Conservation (phyloP, 177 flowering plant species). For the Vitis hybrid region DNA sequence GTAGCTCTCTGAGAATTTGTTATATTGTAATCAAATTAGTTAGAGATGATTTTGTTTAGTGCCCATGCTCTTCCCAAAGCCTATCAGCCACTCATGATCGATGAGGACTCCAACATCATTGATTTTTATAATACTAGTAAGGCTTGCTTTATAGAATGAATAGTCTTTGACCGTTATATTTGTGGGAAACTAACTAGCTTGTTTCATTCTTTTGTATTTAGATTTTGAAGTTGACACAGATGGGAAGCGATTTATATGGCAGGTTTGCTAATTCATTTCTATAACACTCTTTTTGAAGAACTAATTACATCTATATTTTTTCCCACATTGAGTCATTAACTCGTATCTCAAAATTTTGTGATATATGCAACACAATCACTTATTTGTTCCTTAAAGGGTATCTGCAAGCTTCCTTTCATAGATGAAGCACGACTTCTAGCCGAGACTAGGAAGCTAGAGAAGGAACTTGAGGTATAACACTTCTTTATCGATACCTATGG, state of each 20-base stretch:
- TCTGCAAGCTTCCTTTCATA: slow-evolving; percentile 38
- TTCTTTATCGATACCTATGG: background rate
- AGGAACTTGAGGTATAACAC: slow-evolving; percentile 15
- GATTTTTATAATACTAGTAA: slow-evolving; percentile 53
- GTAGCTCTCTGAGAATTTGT: too few species aligned
- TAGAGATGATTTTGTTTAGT: slow-evolving; percentile 21
- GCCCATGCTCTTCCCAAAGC: slow-evolving; percentile 45
- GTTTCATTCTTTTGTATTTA: slow-evolving; percentile 6
- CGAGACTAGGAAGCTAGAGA: slow-evolving; percentile 26
- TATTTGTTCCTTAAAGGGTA: slow-evolving; percentile 18
- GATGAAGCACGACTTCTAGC: slow-evolving; percentile 28
- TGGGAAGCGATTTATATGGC: slow-evolving; percentile 52
- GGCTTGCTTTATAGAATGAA: background rate
- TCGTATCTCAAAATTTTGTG: too few species aligned
- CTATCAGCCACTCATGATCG: slow-evolving; percentile 35
- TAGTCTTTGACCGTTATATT: background rate
- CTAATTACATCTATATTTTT: background rate
- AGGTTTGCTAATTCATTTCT: slow-evolving; percentile 26
- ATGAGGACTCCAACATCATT: slow-evolving; percentile 26
- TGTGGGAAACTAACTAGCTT: background rate
- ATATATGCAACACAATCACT: too few species aligned
- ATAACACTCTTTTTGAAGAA: too few species aligned
- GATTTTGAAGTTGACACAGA: slow-evolving; percentile 50
- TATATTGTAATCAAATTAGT: too few species aligned
- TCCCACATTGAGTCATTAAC: background rate